A percentile compares a stretch with the other conserved stretches of the same genome.
Evolutionary conservation across 495 filamentous ascomycete species (phyloP).

Genomic region (Daldinia loculata): DNA sequence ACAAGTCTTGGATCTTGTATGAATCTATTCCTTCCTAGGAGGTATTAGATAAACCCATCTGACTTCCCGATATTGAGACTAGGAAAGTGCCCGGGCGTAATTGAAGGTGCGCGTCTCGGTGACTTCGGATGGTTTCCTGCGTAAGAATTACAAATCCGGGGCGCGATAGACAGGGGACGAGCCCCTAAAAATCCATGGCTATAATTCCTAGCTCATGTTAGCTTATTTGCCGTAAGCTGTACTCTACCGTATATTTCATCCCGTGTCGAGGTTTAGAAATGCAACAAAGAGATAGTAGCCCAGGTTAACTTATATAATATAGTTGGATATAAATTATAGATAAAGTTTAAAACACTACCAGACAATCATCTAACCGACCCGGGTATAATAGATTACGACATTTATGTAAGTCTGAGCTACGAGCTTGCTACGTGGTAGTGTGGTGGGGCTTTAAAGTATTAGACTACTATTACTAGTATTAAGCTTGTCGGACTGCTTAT

Average conservation of each 20-base stretch:
- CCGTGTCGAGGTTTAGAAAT: not conserved
- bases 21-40: too few relatives aligned
- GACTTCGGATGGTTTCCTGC: not conserved
- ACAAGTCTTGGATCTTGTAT: too few relatives aligned
- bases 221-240: not conserved
- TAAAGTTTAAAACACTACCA: too few relatives aligned
- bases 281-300: not conserved
- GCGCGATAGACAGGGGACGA: not conserved
- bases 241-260: not conserved
- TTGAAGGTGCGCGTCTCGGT: not conserved
- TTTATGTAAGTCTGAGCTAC: slow-evolving; percentile 2
- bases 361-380: not conserved
- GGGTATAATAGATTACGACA: slow-evolving; percentile 3
- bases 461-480: not conserved
- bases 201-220: not conserved
- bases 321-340: too few relatives aligned
- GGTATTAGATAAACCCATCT: too few relatives aligned
- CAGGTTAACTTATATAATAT: too few relatives aligned
- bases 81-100: not conserved
- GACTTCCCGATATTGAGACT: too few relatives aligned
- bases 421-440: not conserved
- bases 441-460: slow-evolving; percentile 6
- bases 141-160: not conserved
- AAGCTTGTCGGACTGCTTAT: not conserved
- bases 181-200: not conserved